Evolutionary conservation across 2,329 filamentous ascomycete species (phyloP).

Genomic region (Beauveria sp.): DNA sequence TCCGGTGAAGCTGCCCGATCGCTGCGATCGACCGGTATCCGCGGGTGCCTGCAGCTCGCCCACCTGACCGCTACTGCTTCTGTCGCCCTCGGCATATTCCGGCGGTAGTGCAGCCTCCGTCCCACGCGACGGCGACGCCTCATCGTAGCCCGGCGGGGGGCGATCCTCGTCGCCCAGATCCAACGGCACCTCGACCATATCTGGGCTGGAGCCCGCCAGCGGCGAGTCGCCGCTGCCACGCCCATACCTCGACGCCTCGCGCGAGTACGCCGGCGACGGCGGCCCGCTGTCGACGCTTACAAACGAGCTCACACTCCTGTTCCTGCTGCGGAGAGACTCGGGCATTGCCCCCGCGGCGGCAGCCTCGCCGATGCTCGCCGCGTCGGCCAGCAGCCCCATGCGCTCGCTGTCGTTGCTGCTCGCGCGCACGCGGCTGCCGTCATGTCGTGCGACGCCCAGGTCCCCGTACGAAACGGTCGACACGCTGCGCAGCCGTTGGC

Average conservation of each 20-base stretch:
- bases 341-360: conserved; percentile 24
- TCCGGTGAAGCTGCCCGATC: not conserved
- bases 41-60: not conserved
- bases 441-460: conserved; percentile 66
- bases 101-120: conserved; percentile 35
- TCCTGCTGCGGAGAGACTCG: conserved; percentile 31
- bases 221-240: not conserved
- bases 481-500: conserved; percentile 57
- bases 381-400: conserved; percentile 62
- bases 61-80: not conserved
- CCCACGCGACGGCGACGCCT: conserved; percentile 24
- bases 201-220: conserved; percentile 41
- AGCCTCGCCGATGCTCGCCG: conserved; percentile 50
- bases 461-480: conserved; percentile 72
- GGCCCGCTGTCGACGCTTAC: conserved; percentile 45
- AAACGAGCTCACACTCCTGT: conserved; percentile 45
- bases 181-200: conserved; percentile 44
- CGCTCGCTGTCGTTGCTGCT: conserved; percentile 68
- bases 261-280: conserved; percentile 26
- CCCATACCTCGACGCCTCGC: not conserved
- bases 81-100: conserved; percentile 33
- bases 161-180: conserved; percentile 35
- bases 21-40: not conserved
- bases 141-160: conserved; percentile 47
- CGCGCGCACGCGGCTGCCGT: conserved; percentile 67